phyloP scores from a whole-genome alignment of 495 filamentous ascomycete species.

The Penicillium angulare region DNA sequence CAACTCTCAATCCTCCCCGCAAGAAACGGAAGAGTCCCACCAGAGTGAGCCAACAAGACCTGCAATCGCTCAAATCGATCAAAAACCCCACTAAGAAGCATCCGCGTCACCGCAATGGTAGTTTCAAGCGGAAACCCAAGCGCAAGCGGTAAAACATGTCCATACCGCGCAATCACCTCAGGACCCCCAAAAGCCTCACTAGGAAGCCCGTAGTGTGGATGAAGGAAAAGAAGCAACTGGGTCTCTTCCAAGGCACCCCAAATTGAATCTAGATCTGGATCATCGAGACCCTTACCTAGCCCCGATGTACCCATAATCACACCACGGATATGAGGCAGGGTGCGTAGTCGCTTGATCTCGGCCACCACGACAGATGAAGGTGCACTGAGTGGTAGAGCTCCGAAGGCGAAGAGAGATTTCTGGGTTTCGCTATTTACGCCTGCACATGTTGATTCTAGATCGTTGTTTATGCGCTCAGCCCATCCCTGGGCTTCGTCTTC shows the following conservation, averaged over 20 bases:
- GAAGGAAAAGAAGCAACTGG: conserved; percentile 71
- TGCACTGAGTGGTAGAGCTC: conserved; percentile 73
- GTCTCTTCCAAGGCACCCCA: conserved; percentile 66
- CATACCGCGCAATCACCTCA: conserved; percentile 59
- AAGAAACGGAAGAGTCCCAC: conserved; percentile 85
- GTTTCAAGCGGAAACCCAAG: conserved; percentile 93
- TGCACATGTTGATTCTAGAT: conserved; percentile 68
- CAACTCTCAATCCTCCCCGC: conserved; percentile 89
- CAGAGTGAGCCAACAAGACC: conserved; percentile 82
- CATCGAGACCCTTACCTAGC: conserved; percentile 78
- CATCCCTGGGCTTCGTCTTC: conserved; percentile 57
- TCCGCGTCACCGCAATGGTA: conserved; percentile 84
- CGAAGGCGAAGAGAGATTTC: conserved; percentile 71
- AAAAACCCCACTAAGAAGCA: conserved; percentile 83
- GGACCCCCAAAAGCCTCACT: conserved; percentile 69
- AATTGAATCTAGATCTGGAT: conserved; percentile 66
- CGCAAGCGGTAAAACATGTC: conserved; percentile 83
- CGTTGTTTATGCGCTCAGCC: conserved; percentile 70
- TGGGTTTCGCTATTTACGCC: conserved; percentile 39
- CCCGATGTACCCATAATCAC: conserved; percentile 87
- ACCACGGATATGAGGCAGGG: conserved; percentile 68
- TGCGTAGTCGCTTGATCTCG: conserved; percentile 61
- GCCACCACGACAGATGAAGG: conserved; percentile 55
- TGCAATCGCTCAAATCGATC: conserved; percentile 69
- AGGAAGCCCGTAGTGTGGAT: conserved; percentile 91